Evolutionary conservation across 2,329 filamentous ascomycete genomes (phyloP).

Genomic region (Colletotrichum endophyticum): DNA sequence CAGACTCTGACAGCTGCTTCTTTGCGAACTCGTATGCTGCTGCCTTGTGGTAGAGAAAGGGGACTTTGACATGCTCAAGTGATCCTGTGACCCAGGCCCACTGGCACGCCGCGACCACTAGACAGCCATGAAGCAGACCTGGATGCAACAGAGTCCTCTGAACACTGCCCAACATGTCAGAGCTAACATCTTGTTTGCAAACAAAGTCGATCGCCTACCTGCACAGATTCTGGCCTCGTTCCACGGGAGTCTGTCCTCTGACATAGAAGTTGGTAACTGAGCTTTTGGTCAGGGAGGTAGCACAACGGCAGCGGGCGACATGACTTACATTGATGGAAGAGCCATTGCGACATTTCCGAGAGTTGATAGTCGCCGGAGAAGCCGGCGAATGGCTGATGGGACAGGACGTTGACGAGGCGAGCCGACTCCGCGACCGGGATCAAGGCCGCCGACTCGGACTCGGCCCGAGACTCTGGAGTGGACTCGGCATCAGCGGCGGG

Average conservation of each 20-base stretch:
- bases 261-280: slow-evolving; percentile 46
- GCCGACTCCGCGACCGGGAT: neutral
- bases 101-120: slow-evolving; percentile 49
- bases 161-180: slow-evolving; percentile 33
- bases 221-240: slow-evolving; percentile 37
- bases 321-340: slow-evolving; percentile 39
- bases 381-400: slow-evolving; percentile 18
- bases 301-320: neutral
- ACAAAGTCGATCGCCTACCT: slow-evolving; percentile 29
- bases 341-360: slow-evolving; percentile 36
- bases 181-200: neutral
- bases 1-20: slow-evolving; percentile 43
- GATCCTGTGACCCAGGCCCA: slow-evolving; percentile 52
- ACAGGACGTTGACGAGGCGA: slow-evolving; percentile 6
- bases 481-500: neutral
- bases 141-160: slow-evolving; percentile 48
- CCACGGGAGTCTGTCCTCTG: slow-evolving; percentile 43
- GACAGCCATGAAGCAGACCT: slow-evolving; percentile 49
- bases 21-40: slow-evolving; percentile 51
- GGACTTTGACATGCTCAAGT: slow-evolving; percentile 47
- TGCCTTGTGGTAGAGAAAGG: slow-evolving; percentile 51
- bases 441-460: slow-evolving; percentile 11
- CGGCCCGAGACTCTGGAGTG: neutral
- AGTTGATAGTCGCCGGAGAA: slow-evolving; percentile 26
- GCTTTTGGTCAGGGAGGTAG: neutral